A percentile compares a stretch with the other conserved stretches of the same genome.
Evolutionary conservation across 257 asterid species (phyloP).

Genomic region (Echites panduratus): DNA sequence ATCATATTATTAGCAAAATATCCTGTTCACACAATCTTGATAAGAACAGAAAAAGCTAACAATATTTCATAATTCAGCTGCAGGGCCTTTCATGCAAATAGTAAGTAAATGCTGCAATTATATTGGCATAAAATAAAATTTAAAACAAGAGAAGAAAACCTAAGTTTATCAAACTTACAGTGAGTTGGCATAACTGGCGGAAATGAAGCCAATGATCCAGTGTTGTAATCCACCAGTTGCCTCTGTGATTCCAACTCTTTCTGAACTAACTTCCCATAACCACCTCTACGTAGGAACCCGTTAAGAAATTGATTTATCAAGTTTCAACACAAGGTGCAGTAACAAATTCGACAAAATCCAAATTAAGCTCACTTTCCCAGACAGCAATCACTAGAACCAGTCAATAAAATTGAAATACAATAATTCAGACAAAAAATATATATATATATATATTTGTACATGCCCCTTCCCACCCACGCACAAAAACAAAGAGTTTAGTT

Average conservation of each 20-base stretch:
- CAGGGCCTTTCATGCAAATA: not conserved
- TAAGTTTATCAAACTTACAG: constrained; percentile 44
- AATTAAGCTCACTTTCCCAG: not conserved
- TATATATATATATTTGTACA: no score
- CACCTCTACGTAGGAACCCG: constrained; percentile 78
- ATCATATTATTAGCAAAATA: constrained; percentile 5
- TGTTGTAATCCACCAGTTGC: constrained; percentile 86
- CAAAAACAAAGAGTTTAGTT: no score
- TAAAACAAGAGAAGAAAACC: not conserved
- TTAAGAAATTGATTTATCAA: constrained; percentile 37
- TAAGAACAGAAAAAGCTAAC: not conserved
- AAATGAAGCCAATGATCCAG: constrained; percentile 72
- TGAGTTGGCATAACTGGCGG: constrained; percentile 53
- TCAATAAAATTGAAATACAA: not conserved
- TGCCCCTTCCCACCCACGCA: not conserved
- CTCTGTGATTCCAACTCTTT: constrained; percentile 94
- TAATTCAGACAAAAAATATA: not conserved
- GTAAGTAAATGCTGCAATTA: not conserved
- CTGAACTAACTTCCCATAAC: constrained; percentile 93
- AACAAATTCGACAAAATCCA: not conserved
- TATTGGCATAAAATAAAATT: not conserved
- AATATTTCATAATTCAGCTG: not conserved
- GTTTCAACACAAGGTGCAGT: not conserved
- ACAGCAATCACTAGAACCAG: not conserved
- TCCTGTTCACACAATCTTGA: not conserved